A percentile compares a stretch with the other conserved stretches of the same genome.
These are phyloP conservation scores for Apophysomyces sp. DNA, from an alignment of 371 early-diverging fungal genomes.

Conservation along the genomic window DNA sequence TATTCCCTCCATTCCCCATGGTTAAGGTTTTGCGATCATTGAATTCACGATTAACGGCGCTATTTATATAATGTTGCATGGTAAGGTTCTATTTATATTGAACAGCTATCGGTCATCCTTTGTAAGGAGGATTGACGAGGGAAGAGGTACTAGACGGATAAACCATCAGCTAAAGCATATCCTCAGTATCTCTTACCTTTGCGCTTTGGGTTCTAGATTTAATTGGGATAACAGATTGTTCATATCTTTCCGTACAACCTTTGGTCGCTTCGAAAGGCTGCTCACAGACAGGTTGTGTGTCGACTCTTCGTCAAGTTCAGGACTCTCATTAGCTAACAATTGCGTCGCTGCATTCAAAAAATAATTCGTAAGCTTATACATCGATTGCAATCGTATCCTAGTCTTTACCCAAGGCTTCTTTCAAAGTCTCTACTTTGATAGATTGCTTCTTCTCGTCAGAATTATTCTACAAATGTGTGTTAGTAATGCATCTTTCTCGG, in stretches of 20 bases:
- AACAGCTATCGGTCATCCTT: background rate
- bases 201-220: background rate
- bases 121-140: constrained; percentile 22
- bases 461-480: background rate
- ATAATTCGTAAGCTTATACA: no score
- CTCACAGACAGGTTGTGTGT: constrained; percentile 2
- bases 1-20: no score
- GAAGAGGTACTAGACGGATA: constrained; percentile 7
- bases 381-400: background rate
- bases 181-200: constrained; percentile 1
- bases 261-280: background rate
- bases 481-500: background rate
- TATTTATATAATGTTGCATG: background rate
- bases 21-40: background rate
- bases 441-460: background rate
- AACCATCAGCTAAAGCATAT: background rate
- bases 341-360: background rate
- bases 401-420: constrained; percentile 14
- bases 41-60: background rate
- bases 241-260: constrained; percentile 11
- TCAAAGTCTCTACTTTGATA: constrained; percentile 11
- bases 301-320: background rate
- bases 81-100: background rate
- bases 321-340: background rate
- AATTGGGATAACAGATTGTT: constrained; percentile 10